These are phyloP conservation scores for Earliella scabrosa DNA, from an alignment of 1,284 basidiomycete species.

Conservation along the genomic window DNA sequence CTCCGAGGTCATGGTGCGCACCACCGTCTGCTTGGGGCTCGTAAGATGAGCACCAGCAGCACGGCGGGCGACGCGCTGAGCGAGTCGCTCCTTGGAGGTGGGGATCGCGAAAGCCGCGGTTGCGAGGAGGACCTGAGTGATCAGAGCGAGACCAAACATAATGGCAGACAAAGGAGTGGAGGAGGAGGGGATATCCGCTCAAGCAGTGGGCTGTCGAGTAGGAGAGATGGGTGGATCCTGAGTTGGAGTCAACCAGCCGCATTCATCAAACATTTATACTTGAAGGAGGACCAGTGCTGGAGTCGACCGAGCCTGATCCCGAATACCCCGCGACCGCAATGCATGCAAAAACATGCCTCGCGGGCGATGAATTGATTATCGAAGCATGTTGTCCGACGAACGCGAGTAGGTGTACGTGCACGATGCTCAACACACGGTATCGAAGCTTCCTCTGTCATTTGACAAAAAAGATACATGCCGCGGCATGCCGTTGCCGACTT, in stretches of 20 bases:
- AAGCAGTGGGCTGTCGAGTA: conserved; percentile 9
- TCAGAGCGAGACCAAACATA: conserved; percentile 25
- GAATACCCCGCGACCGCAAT: too few relatives aligned
- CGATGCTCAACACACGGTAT: conserved; percentile 18
- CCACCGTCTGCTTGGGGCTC: conserved; percentile 14
- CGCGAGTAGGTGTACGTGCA: background rate
- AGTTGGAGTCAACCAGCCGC: conserved; percentile 6
- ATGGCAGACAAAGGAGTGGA: conserved; percentile 16
- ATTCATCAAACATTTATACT: conserved; percentile 11
- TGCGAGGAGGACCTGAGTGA: conserved; percentile 28
- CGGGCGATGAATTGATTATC: conserved; percentile 10
- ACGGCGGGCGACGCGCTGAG: conserved; percentile 22
- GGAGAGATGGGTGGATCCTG: conserved; percentile 20
- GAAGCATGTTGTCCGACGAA: background rate
- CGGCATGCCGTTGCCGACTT: conserved; percentile 4
- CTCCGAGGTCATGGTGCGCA: background rate
- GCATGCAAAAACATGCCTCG: too few relatives aligned
- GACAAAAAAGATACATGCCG: conserved; percentile 14
- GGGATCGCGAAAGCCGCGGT: conserved; percentile 26
- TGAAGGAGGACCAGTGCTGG: background rate
- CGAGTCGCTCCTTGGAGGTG: conserved; percentile 19
- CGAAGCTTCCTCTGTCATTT: conserved; percentile 19
- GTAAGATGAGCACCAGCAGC: conserved; percentile 17
- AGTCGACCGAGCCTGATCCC: background rate
- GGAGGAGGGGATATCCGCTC: conserved; percentile 8